Base-by-base conservation (phyloP, 257 asterid species). In the Verbascum thapsus region DNA sequence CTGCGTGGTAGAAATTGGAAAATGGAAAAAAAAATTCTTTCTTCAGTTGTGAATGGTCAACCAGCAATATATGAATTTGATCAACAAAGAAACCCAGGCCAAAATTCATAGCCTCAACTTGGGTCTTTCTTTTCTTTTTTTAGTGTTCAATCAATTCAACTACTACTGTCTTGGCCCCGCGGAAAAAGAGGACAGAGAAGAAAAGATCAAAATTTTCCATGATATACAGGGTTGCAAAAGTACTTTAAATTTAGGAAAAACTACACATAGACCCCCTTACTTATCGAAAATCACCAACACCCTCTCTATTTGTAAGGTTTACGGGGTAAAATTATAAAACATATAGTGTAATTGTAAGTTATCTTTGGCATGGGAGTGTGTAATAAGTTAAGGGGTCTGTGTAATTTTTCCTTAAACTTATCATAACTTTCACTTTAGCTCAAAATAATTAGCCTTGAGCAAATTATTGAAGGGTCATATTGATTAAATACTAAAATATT, bases 81-180 rank as follows among this genome's bases (percentile, higher is more conserved):
- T 45, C 37, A 37, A 39, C 26, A 41, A 32, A 41, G 35, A 41
- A 13, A 17, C 7, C 39, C 35, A 64, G 62, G 30, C 16, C 10
- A 15, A 23, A n/a, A 32, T 22, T 48, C 13, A 48, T 39, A 1
- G 2, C 5, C 32, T 26, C 32, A 2, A 26, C 53, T 60, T 16
- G 37, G 57, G 38, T 60, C 42, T 26, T 26, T 50, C 48, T 12
- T 59, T 50, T 30, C 20, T 22, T 60, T 59, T 22, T 43, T 8
- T 32, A 32, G 18, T 17, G n/a, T n/a, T n/a, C n/a, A n/a, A n/a
- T n/a, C n/a, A n/a, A n/a, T n/a, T n/a, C n/a, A n/a, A n/a, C n/a
- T n/a, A n/a, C n/a, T n/a, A n/a, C n/a, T 6, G 17, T 61, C 53
- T 18, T 52, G 47, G 16, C 5, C 41, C 53, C 8, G 35, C 26